A percentile compares a stretch with the other conserved stretches of the same genome.
These are phyloP conservation scores for Ophiostoma himal-ulmi DNA, from an alignment of 2,329 filamentous ascomycete genomes.

Conservation along the genomic window DNA sequence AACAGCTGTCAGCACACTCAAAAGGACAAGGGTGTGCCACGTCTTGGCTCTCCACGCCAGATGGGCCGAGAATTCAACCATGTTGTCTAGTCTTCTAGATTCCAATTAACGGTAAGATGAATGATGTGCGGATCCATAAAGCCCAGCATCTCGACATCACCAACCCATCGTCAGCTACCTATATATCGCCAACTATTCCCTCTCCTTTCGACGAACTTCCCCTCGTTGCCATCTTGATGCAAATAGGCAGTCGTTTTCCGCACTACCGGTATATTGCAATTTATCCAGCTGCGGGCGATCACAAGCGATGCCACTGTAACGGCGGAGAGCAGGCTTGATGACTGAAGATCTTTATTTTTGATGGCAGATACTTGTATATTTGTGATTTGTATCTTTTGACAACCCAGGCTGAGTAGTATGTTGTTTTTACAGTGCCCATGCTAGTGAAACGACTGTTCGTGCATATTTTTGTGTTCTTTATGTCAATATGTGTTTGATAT, in stretches of 20 bases:
- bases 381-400: not conserved
- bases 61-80: not conserved
- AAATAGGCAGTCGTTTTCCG: conserved; percentile 4
- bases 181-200: not conserved
- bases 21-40: not conserved
- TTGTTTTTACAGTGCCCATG: not conserved
- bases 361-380: not conserved
- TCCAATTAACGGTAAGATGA: not conserved
- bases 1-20: not conserved
- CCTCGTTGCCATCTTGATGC: not conserved
- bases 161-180: not conserved
- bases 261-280: not conserved
- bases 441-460: not conserved
- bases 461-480: not conserved
- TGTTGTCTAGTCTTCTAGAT: not conserved
- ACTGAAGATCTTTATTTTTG: not conserved
- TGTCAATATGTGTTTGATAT: not conserved
- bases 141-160: not conserved
- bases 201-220: not conserved
- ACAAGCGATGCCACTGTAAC: not conserved
- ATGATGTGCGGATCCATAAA: not conserved
- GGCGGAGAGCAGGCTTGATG: not conserved
- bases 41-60: not conserved
- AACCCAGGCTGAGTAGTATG: not conserved
- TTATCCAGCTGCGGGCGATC: not conserved